phyloP scores from a whole-genome alignment of 805 yeast genomes.

The Candida nemodendra region DNA sequence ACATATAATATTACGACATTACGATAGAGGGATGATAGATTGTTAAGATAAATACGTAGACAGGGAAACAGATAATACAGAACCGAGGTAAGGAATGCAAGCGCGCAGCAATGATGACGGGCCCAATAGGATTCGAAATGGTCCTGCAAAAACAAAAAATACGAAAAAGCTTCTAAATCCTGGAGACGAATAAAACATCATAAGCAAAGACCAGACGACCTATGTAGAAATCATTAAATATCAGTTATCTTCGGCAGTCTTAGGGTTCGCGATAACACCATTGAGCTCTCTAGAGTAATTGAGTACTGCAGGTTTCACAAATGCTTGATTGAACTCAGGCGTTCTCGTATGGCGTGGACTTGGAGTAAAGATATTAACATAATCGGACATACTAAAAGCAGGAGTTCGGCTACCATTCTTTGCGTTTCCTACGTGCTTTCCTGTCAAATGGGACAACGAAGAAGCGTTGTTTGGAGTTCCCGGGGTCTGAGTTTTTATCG shows the following conservation, averaged over 20 bases:
- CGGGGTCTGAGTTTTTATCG: constrained; percentile 13
- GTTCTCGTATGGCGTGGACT: constrained; percentile 49
- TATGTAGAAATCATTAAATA: no score
- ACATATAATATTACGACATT: no score
- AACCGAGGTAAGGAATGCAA: no score
- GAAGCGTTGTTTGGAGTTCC: constrained; percentile 16
- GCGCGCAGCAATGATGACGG: no score
- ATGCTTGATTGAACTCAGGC: constrained; percentile 30
- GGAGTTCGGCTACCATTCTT: constrained; percentile 46
- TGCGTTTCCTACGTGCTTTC: constrained; percentile 12
- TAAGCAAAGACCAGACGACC: no score
- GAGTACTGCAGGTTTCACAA: constrained; percentile 20
- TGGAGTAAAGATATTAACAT: constrained; percentile 76
- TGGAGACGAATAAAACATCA: no score
- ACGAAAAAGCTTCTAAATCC: no score
- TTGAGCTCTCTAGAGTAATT: constrained; percentile 26
- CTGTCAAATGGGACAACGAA: constrained; percentile 5
- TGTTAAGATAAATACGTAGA: no score
- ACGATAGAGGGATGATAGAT: no score
- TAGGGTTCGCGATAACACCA: constrained; percentile 12
- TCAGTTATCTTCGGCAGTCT: constrained; percentile 7
- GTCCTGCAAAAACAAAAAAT: no score
- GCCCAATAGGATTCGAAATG: no score
- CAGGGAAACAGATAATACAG: no score
- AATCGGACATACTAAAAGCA: constrained; percentile 80